Base-by-base conservation (phyloP, 352 stramenopile genomes). In the Phytophthora boehmeriae region DNA sequence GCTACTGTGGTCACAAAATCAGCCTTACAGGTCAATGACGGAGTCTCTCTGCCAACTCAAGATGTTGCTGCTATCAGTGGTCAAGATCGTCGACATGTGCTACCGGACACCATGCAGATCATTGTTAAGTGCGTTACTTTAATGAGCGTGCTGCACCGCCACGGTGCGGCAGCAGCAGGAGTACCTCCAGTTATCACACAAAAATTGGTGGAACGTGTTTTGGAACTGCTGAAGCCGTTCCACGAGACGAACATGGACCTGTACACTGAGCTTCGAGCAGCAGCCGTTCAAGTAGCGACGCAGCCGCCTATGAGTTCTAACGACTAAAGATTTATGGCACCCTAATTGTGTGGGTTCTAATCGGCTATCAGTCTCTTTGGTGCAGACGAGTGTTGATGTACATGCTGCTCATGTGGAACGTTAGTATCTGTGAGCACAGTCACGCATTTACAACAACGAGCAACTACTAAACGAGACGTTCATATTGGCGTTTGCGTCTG, bases 161-260 rank as follows among this genome's bases (percentile, higher is more conserved):
- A 62, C 32, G 63, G 63, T 14, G 56, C 51, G 8, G 57, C 51
- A 13, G 59, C 68, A 13, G 44, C 60, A 25, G 61, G 66, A 50
- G 66, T 90, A 17, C 78, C 80, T 2, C 62, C 65, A 14, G 54
- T 80, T 28, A 64, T 89, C 35, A 83, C 77, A 36, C 78, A 88
- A 25, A 92, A 83, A 55, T 69, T 92, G 13, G 67, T 85, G 36
- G 76, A 80, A 22, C 76, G 83, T 32, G 62, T 89, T n/a, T 62
- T 92, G 10, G 83, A 90, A 54, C 32, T 87, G 19, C 61, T 92
- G 1, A 73, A 78, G 20, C 83, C 83, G 5, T 66, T 50, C 2
- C 61, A 88, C 56, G 75, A 75, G 8, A 67, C 63, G 8, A 92
- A 92, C 47, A 71, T 87, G 70, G 83, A 90, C 57, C 63, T 92